Evolutionary conservation across 192 early-diverging fungal genomes (phyloP).

Genomic region (Diversispora epigaea): DNA sequence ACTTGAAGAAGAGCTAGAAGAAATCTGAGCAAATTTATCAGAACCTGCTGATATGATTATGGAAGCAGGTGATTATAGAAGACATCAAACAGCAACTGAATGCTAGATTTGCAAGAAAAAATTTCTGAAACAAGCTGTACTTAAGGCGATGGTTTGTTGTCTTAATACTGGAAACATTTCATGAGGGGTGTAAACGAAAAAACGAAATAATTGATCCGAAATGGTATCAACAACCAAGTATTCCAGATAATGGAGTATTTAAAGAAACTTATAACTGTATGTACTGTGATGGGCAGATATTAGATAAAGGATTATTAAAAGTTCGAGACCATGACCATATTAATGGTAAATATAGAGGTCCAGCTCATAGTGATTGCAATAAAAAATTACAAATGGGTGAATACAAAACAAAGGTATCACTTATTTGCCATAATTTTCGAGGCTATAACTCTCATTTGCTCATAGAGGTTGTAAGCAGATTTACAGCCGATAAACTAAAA

Average conservation of each 20-base stretch:
- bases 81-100: neutral
- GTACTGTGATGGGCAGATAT: conserved; percentile 6
- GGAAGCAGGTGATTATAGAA: neutral
- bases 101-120: conserved; percentile 9
- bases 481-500: conserved; percentile 20
- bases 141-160: conserved; percentile 12
- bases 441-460: conserved; percentile 20
- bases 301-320: neutral
- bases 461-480: conserved; percentile 16
- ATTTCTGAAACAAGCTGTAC: conserved; percentile 6
- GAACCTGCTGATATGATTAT: neutral
- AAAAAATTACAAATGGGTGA: conserved; percentile 27
- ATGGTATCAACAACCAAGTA: conserved; percentile 20
- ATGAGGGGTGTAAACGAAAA: neutral
- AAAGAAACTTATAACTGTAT: conserved; percentile 14
- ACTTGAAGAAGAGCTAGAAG: neutral
- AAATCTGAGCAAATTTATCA: neutral
- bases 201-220: conserved; percentile 14
- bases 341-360: neutral
- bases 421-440: conserved; percentile 27
- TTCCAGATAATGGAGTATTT: conserved; percentile 13
- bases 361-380: conserved; percentile 7
- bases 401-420: conserved; percentile 22
- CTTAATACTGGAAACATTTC: conserved; percentile 7
- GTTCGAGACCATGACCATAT: conserved; percentile 11